Evolutionary conservation across 306 rosid genomes (phyloP).

Genomic region (Fragaria vesca): DNA sequence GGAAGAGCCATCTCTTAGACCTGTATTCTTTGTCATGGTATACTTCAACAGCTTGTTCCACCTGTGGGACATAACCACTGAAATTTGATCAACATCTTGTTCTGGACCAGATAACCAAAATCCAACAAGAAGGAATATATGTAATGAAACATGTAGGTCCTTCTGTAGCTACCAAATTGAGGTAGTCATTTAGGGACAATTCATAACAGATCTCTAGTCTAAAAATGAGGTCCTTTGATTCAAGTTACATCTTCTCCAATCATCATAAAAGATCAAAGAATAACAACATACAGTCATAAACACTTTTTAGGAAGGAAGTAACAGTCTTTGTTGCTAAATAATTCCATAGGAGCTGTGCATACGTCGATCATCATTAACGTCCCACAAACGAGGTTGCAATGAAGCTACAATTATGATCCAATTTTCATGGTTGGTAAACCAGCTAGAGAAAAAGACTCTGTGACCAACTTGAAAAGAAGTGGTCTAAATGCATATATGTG

Average conservation of each 20-base stretch:
- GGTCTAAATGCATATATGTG: not conserved
- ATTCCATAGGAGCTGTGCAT: not conserved
- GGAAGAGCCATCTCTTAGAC: slow-evolving; percentile 75
- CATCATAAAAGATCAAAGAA: not conserved
- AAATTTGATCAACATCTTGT: slow-evolving; percentile 18
- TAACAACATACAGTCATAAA: not conserved
- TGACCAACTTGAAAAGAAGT: slow-evolving; percentile 10
- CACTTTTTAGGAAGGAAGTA: not conserved
- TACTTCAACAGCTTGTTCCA: slow-evolving; percentile 61
- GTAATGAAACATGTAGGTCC: slow-evolving; percentile 9
- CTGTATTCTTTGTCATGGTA: slow-evolving; percentile 80
- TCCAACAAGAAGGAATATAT: not conserved
- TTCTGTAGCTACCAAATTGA: not conserved
- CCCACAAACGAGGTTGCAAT: not conserved
- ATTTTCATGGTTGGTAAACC: slow-evolving; percentile 25
- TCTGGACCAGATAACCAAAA: slow-evolving; percentile 19
- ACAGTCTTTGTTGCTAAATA: not conserved
- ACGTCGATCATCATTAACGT: not conserved
- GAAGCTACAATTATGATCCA: slow-evolving; percentile 13
- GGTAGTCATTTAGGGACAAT: not conserved
- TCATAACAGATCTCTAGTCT: not conserved
- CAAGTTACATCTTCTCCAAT: not conserved
- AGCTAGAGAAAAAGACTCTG: slow-evolving; percentile 21
- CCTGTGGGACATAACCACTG: slow-evolving; percentile 46
- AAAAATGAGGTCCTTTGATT: not conserved